Conservation (phyloP, 805 yeast species). For the Candida germanica region DNA sequence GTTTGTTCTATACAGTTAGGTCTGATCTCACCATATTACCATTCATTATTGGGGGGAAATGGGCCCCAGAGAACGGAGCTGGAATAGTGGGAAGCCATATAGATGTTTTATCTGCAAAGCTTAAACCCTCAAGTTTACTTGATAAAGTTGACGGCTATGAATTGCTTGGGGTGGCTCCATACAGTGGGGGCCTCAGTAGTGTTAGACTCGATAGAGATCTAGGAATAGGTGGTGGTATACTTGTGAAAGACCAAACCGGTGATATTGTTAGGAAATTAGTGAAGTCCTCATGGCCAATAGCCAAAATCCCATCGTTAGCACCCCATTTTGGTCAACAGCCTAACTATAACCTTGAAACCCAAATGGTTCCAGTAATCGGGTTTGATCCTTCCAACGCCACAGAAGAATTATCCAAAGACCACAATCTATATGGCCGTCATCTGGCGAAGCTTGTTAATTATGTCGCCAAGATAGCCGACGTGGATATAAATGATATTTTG, state of each 20-base stretch:
- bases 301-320: slow-evolving; percentile 79
- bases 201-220: slow-evolving; percentile 85
- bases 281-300: slow-evolving; percentile 66
- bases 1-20: slow-evolving; percentile 65
- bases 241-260: slow-evolving; percentile 39
- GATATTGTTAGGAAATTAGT: slow-evolving; percentile 44
- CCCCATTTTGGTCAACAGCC: slow-evolving; percentile 80
- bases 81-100: slow-evolving; percentile 75
- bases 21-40: slow-evolving; percentile 69
- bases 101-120: slow-evolving; percentile 64
- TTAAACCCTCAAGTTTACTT: slow-evolving; percentile 72
- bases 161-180: slow-evolving; percentile 78
- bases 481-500: slow-evolving; percentile 21
- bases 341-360: slow-evolving; percentile 72
- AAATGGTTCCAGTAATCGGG: slow-evolving; percentile 77
- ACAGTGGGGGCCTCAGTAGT: slow-evolving; percentile 64
- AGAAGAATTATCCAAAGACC: background rate
- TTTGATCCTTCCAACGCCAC: slow-evolving; percentile 20
- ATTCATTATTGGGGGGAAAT: slow-evolving; percentile 62
- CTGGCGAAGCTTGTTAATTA: slow-evolving; percentile 31
- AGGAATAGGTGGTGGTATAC: slow-evolving; percentile 77
- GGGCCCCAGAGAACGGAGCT: slow-evolving; percentile 63
- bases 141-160: slow-evolving; percentile 68
- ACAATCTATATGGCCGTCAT: slow-evolving; percentile 16
- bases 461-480: slow-evolving; percentile 22